Evolutionary conservation across 2,329 filamentous ascomycete species (phyloP), one percentile per base, ranked within the genome.

Genomic region (Coleophoma eucalyptorum): DNA sequence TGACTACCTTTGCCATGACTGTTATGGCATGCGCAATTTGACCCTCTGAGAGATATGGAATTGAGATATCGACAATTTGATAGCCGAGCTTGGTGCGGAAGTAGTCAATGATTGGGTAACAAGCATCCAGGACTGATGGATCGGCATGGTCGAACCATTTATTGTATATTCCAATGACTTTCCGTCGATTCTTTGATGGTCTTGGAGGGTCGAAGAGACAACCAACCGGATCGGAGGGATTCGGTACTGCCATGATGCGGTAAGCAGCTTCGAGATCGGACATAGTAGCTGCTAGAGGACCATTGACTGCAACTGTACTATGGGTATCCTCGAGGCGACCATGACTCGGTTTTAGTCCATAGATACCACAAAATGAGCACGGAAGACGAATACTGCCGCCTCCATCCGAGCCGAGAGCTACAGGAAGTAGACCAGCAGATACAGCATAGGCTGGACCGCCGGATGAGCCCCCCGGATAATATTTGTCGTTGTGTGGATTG

Each of bases 381-480:
- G 63, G 62, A n/a, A 69, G 59, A 59, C 62, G 59, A 40, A 89
- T 82, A 16, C 82, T 87, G 31, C 86, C 86, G 53, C 86, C 86
- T 0, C 86, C 97, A 65, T 99, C 94, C 13, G 93, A 96, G 18
- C 93, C 94, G 19, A 99, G 72, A 3, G 92, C 90, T 33, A 85
- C 56, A 21, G 83, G 78, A 0, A 78, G 77, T 2, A 79, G 72
- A 20, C 80, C 80, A 1, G 80, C 75, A 19, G 80, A 81, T 20
- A 97, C 89, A 8, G 90, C 89, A 16, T 95, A 83, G 2, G 93
- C 93, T 65, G 91, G 95, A 13, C 94, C 94, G 43, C 94, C 94
- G 1, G 93, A 97, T 65, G 91, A 96, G 16, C 91, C 91, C 33
- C 91, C 91, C 0, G 89, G 45, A 67, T 94, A 94, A 70, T 90